These are phyloP conservation scores for Aspergillus funiculosus DNA, from an alignment of 495 filamentous ascomycete genomes.

Conservation along the genomic window DNA sequence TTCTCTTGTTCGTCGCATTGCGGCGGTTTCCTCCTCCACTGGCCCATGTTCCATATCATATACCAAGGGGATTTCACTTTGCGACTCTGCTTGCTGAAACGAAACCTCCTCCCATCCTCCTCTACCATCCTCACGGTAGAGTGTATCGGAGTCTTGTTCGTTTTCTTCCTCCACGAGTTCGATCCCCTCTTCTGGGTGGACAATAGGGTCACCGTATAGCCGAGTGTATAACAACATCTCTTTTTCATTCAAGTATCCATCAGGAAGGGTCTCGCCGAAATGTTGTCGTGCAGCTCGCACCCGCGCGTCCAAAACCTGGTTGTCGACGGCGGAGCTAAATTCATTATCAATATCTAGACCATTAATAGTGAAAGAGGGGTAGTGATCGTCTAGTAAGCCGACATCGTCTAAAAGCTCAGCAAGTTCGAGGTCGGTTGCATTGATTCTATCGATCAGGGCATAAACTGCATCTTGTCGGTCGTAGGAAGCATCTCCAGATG, in stretches of 20 bases:
- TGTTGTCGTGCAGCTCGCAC: conserved; percentile 64
- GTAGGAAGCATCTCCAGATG: conserved; percentile 18
- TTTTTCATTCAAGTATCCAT: conserved; percentile 59
- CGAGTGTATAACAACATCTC: conserved; percentile 74
- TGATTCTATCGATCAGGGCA: conserved; percentile 36
- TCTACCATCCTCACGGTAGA: conserved; percentile 53
- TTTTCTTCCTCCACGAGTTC: conserved; percentile 27
- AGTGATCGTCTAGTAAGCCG: conserved; percentile 25
- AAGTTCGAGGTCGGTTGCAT: conserved; percentile 32
- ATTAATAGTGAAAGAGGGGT: conserved; percentile 18
- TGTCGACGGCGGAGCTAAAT: conserved; percentile 21
- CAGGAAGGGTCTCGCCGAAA: conserved; percentile 73
- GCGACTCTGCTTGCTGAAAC: conserved; percentile 27
- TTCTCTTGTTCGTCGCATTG: conserved; percentile 39
- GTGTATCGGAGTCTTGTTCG: conserved; percentile 30
- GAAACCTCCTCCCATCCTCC: conserved; percentile 59
- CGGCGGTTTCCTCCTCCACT: conserved; percentile 26
- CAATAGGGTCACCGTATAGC: conserved; percentile 66
- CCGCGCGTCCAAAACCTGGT: conserved; percentile 50
- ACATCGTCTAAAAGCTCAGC: conserved; percentile 33
- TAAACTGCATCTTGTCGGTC: conserved; percentile 24
- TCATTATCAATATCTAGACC: conserved; percentile 21
- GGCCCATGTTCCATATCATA: conserved; percentile 39
- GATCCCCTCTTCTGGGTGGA: conserved; percentile 33
- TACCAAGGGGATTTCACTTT: conserved; percentile 29